Evolutionary conservation across 2,329 filamentous ascomycete genomes (phyloP), one percentile per base, ranked within the genome.

Genomic region (Penicillium sp.): DNA sequence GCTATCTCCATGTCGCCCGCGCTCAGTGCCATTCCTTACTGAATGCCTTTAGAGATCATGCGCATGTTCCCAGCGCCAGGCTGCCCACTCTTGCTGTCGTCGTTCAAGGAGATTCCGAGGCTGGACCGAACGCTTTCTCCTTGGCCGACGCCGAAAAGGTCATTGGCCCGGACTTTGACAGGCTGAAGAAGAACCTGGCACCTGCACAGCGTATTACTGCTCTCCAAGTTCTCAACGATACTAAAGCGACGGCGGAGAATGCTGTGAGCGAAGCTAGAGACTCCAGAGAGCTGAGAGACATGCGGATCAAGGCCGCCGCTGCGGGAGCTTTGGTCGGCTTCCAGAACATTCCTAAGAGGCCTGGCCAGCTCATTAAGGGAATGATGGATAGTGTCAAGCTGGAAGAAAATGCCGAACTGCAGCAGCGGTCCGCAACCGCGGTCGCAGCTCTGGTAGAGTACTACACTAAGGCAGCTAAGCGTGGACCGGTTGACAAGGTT

Each of bases 381-480:
- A 91, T 99, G 78, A 99, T 99, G 95, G 95, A 99, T 76, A 98
- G 94, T 71, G 87, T 99, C 73, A 99, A 98, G 79, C 89, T 88
- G 44, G 96, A 99, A 74, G 95, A 97, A 70, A 98, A 96, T 71
- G 79, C 90, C 30, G 91, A 95, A 67, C 83, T 99, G 1, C 95
- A 99, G 75, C 88, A 87, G 69, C 90, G 94, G 26, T 97, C 94
- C 30, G 92, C 93, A 2, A 87, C 86, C 15, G 93, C 93, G 3
- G 91, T 99, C 56, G 92, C 93, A 6, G 86, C 86, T 45, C 87
- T 98, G 21, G 90, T 99, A n/a, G 89, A 91, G 67, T 84, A 95
- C 23, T 95, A 98, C 70, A 93, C 92, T 4, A 86, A 88, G 47
- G 88, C 88, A 59, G 90, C 92, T 45, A 91, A 94, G 64, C 86